phyloP scores from a whole-genome alignment of 1,139 yeast genomes.

The Arxiozyma bovina region DNA sequence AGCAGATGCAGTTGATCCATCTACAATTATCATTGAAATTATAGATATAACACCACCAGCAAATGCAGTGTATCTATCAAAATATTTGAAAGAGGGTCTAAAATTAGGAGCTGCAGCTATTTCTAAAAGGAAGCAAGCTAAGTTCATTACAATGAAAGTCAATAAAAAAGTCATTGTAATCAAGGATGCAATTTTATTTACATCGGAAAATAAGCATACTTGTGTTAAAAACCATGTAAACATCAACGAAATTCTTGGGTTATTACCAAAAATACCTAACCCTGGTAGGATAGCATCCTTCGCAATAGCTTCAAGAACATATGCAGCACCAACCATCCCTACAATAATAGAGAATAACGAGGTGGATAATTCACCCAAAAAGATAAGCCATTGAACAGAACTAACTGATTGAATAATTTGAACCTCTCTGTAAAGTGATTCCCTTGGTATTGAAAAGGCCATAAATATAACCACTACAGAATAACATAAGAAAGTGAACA shows the following conservation, averaged over 20 bases:
- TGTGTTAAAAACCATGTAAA: slow-evolving; percentile 80
- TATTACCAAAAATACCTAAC: slow-evolving; percentile 48
- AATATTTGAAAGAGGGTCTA: slow-evolving; percentile 85
- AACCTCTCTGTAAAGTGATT: slow-evolving; percentile 62
- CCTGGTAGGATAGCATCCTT: slow-evolving; percentile 81
- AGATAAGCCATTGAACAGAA: slow-evolving; percentile 55
- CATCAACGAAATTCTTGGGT: slow-evolving; percentile 55
- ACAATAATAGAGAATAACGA: slow-evolving; percentile 86
- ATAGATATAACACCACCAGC: slow-evolving; percentile 62
- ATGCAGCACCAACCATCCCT: slow-evolving; percentile 92
- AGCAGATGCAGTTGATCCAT: slow-evolving; percentile 75
- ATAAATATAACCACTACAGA: slow-evolving; percentile 66
- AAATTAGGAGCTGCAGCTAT: slow-evolving; percentile 94
- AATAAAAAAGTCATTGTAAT: slow-evolving; percentile 94
- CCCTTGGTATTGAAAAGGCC: slow-evolving; percentile 74
- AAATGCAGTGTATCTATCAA: slow-evolving; percentile 73
- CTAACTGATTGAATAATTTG: slow-evolving; percentile 79
- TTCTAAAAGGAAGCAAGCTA: slow-evolving; percentile 82
- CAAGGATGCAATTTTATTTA: slow-evolving; percentile 87
- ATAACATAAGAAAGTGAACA: slow-evolving; percentile 67
- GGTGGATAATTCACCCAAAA: slow-evolving; percentile 86
- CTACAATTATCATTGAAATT: slow-evolving; percentile 88
- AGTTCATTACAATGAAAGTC: slow-evolving; percentile 88
- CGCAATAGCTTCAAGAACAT: slow-evolving; percentile 82
- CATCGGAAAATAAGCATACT: slow-evolving; percentile 73